phyloP scores from a whole-genome alignment of 1,284 basidiomycete genomes.

The Boletus holoroseus region DNA sequence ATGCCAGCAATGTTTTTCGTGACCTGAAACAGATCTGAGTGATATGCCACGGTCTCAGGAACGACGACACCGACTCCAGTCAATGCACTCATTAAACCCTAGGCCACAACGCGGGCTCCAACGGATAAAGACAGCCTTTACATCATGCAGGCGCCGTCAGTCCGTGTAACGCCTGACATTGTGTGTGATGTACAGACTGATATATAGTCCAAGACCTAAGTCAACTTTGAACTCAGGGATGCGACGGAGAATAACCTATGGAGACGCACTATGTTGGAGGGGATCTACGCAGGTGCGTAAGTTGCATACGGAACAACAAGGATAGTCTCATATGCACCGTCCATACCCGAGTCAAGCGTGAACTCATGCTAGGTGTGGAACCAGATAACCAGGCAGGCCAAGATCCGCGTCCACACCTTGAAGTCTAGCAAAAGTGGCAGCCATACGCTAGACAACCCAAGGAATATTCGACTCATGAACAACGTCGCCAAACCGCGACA shows the following conservation, averaged over 20 bases:
- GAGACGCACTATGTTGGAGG: slow-evolving; percentile 55
- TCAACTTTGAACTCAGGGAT: neutral
- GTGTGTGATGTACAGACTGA: too few relatives aligned
- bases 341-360: slow-evolving; percentile 29
- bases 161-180: neutral
- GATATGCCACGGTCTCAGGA: neutral
- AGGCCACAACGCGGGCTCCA: slow-evolving; percentile 52
- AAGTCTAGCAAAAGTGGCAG: slow-evolving; percentile 54
- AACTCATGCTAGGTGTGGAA: neutral
- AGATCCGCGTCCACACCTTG: slow-evolving; percentile 59
- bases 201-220: slow-evolving; percentile 49
- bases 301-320: slow-evolving; percentile 57
- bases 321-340: slow-evolving; percentile 55
- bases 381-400: slow-evolving; percentile 40
- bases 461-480: neutral
- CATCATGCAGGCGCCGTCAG: neutral
- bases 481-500: neutral
- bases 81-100: slow-evolving; percentile 58
- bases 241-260: neutral
- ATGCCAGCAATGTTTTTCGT: slow-evolving; percentile 52
- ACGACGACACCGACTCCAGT: slow-evolving; percentile 47
- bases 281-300: slow-evolving; percentile 58
- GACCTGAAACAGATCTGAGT: slow-evolving; percentile 35
- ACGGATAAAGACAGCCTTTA: slow-evolving; percentile 59
- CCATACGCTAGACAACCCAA: slow-evolving; percentile 44